Evolutionary conservation across 345 rosid genomes (phyloP), one percentile per base, ranked within the genome.

Genomic region (Firmiana major): DNA sequence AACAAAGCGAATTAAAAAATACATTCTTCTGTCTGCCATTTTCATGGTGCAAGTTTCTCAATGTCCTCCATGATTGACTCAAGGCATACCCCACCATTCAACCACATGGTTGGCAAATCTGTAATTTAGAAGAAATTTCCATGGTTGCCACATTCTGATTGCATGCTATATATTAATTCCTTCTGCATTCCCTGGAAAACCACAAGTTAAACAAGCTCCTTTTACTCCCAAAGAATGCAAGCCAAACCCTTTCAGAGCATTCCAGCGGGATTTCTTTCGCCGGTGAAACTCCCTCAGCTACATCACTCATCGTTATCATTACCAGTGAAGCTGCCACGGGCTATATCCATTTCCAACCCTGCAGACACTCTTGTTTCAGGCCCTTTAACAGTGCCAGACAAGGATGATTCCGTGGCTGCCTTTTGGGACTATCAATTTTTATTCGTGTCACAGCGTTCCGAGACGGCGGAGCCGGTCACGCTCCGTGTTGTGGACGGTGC

Each of bases 351-450:
- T 71, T 73, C 92, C 3, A 58, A 81, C 42, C 86, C 91, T 55
- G 75, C 72, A 2, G 16, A 71, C 8, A 3, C 22, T 19, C 60
- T 24, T 31, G 77, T 77, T 62, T 63, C 81, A 24, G 75, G 55
- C 11, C 73, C 57, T 60, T 71, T 40, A 34, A 53, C 68, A 65
- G 22, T 65, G 36, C 76, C 0, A 64, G 77, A 9, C 28, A 1
- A 16, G 11, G 90, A 89, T 17, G 97, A 93, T 22, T 71, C 85
- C 1, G 58, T 81, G 34, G 77, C 95, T 4, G 95, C 93, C 11
- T 94, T 89, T 70, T 92, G 94, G 86, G 98, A 93, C 85, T 94
- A 94, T 81, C 97, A 94, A 53, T 89, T 90, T 77, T 72, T 94
- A 45, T 93, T 91, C 59, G 58, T 90, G n/a, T 93, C 97, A 0